phyloP scores from a whole-genome alignment of 2,329 filamentous ascomycete species.

The Aspergillus glaucus region DNA sequence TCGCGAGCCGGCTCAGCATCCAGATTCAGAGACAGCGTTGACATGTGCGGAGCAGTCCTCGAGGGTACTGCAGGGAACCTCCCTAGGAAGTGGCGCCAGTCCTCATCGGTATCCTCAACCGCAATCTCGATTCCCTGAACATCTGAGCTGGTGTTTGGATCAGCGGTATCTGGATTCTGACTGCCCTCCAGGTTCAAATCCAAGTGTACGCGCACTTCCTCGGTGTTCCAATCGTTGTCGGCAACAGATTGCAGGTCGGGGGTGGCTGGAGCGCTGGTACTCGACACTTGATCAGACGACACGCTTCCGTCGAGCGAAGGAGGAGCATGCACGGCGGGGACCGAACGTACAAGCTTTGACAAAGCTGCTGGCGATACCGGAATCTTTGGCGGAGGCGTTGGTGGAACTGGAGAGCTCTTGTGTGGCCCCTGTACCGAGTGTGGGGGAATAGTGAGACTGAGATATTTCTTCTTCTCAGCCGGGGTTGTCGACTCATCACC shows the following conservation, averaged over 20 bases:
- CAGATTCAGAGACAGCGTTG: constrained; percentile 12
- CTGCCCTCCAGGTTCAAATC: constrained; percentile 21
- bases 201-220: constrained; percentile 27
- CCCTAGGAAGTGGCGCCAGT: constrained; percentile 53
- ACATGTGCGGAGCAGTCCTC: constrained; percentile 9
- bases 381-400: constrained; percentile 51
- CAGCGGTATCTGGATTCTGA: constrained; percentile 19
- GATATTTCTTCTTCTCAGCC: constrained; percentile 49
- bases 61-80: constrained; percentile 36
- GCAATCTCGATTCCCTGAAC: constrained; percentile 29
- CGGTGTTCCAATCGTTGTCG: constrained; percentile 56
- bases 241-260: constrained; percentile 60
- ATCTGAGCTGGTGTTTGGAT: constrained; percentile 21
- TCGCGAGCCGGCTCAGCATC: constrained; percentile 16
- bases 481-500: constrained; percentile 44
- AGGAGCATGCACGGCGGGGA: constrained; percentile 71
- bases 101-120: constrained; percentile 38
- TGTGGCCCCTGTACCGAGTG: constrained; percentile 50
- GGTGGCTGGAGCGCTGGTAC: constrained; percentile 76
- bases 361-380: constrained; percentile 71
- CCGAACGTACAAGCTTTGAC: constrained; percentile 62
- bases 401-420: constrained; percentile 42
- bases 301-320: constrained; percentile 87
- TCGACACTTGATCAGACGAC: constrained; percentile 79
- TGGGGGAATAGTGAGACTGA: constrained; percentile 54